Evolutionary conservation across 208 protist genomes (phyloP).

Genomic region (Trypanosomatidae sp.): DNA sequence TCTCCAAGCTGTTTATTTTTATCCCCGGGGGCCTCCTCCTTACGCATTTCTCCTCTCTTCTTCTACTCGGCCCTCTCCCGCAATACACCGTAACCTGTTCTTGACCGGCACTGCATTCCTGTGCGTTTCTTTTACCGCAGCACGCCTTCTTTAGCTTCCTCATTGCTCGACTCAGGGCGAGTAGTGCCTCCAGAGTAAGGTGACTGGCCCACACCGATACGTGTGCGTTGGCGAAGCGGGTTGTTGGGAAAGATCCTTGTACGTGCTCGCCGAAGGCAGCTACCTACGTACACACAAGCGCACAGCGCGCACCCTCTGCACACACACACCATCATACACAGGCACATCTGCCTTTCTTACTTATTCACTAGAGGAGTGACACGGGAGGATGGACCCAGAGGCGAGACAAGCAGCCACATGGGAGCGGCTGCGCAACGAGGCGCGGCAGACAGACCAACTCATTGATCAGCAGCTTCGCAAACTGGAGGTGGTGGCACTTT

Average conservation of each 20-base stretch:
- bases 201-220: not conserved
- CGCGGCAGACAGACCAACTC: conserved; percentile 52
- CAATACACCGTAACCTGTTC: not conserved
- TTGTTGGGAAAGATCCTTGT: not conserved
- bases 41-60: not conserved
- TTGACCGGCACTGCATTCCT: not conserved
- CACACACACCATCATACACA: not conserved
- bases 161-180: not conserved
- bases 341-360: not conserved
- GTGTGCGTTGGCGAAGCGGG: not conserved
- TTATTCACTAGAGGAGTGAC: not conserved
- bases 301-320: not conserved
- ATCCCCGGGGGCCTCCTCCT: not conserved
- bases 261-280: not conserved
- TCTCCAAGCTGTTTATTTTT: not conserved
- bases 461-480: conserved; percentile 58
- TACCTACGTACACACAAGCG: not conserved
- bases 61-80: not conserved
- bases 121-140: not conserved
- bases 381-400: conserved; percentile 12
- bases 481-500: conserved; percentile 43
- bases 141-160: not conserved
- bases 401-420: conserved; percentile 32
- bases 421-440: conserved; percentile 70
- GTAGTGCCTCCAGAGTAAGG: not conserved